Conservation (phyloP, 1,284 basidiomycete genomes). For the Malassezia arunalokei region DNA sequence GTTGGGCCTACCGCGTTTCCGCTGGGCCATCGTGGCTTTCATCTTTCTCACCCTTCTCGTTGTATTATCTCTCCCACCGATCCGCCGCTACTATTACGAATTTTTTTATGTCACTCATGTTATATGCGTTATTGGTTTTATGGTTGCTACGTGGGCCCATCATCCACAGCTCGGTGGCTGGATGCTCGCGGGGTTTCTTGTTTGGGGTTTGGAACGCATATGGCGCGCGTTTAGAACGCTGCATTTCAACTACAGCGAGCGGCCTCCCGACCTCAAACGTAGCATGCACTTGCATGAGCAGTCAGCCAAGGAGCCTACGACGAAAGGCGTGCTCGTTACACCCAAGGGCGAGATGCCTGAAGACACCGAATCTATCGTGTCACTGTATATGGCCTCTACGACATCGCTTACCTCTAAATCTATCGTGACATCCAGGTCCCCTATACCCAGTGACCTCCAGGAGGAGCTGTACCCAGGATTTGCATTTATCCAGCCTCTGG, state of each 20-base stretch:
- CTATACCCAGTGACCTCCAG: constrained; percentile 32
- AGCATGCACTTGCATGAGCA: background rate
- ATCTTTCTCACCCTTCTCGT: constrained; percentile 59
- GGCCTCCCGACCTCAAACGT: background rate
- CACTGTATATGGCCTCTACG: background rate
- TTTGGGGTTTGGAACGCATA: constrained; percentile 53
- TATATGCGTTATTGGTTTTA: constrained; percentile 46
- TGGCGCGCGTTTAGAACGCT: constrained; percentile 3
- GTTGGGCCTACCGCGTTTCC: constrained; percentile 60
- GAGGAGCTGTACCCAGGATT: constrained; percentile 52
- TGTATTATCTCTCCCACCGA: constrained; percentile 55
- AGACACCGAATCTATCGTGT: background rate
- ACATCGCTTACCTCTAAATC: background rate
- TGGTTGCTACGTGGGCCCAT: constrained; percentile 37
- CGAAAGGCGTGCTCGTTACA: background rate
- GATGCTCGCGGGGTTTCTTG: constrained; percentile 53
- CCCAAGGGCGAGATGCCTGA: background rate
- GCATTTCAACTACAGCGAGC: constrained; percentile 11
- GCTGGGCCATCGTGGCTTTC: constrained; percentile 64
- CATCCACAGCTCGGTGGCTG: constrained; percentile 54
- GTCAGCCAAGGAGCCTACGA: background rate
- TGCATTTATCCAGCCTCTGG: constrained; percentile 64
- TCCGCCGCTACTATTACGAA: constrained; percentile 63
- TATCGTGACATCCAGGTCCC: constrained; percentile 19
- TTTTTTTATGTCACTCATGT: constrained; percentile 64